Conservation (phyloP, 2,329 filamentous ascomycete species). For the Fusarium foetens region DNA sequence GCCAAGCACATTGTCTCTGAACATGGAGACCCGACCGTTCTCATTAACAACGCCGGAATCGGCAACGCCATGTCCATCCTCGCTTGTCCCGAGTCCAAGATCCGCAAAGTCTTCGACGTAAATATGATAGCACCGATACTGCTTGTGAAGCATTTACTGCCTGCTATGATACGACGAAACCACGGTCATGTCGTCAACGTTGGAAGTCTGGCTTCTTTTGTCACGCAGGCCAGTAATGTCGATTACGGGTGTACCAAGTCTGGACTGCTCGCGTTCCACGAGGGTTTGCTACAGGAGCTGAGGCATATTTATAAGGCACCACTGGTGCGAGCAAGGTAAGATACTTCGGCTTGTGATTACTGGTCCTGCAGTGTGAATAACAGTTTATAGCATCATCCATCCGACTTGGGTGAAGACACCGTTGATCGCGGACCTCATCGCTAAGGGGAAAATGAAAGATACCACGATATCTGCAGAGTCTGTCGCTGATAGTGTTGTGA, state of each 20-base stretch:
- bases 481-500: neutral
- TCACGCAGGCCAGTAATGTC: neutral
- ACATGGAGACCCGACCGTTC: neutral
- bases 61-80: neutral
- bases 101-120: neutral
- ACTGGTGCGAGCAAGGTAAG: neutral
- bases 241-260: neutral
- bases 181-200: neutral
- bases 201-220: neutral
- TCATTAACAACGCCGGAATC: neutral
- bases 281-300: neutral
- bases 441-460: neutral
- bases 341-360: rapidly evolving
- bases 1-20: neutral
- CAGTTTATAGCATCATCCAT: neutral
- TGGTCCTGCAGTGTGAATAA: neutral
- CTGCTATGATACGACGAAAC: neutral
- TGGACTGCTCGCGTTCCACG: neutral
- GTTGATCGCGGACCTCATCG: neutral
- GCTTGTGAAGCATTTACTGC: neutral
- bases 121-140: neutral
- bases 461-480: neutral
- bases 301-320: neutral
- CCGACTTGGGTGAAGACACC: neutral
- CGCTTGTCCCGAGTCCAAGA: neutral